Percentiles rank a stretch among this genome's conserved stretches.
These are phyloP conservation scores for Arthonia radiata DNA, from an alignment of 495 filamentous ascomycete species.

Conservation along the genomic window DNA sequence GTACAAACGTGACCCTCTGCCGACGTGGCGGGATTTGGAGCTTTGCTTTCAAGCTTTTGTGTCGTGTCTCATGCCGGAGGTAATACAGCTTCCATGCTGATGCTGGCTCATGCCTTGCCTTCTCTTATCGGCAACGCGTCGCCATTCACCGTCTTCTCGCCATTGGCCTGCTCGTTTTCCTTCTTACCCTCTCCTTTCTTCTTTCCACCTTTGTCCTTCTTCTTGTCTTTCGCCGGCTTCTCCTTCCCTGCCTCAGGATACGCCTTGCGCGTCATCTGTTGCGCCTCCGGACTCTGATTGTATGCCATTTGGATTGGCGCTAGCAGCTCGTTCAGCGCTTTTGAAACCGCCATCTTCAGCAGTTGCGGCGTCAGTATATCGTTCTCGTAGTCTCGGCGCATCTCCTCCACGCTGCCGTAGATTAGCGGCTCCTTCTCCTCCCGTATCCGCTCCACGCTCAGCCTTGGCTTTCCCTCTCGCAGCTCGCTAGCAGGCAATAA, in stretches of 20 bases:
- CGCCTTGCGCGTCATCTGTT: slow-evolving; percentile 52
- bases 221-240: slow-evolving; percentile 54
- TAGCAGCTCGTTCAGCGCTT: slow-evolving; percentile 43
- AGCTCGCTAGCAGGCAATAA: slow-evolving; percentile 43
- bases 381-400: slow-evolving; percentile 54
- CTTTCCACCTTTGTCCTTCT: slow-evolving; percentile 48
- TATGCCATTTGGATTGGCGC: slow-evolving; percentile 51
- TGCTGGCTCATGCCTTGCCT: too few relatives aligned
- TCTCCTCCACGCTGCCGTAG: slow-evolving; percentile 42
- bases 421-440: slow-evolving; percentile 24
- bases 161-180: slow-evolving; percentile 11
- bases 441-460: slow-evolving; percentile 24
- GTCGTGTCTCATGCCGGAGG: too few relatives aligned
- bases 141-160: slow-evolving; percentile 17
- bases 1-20: too few relatives aligned
- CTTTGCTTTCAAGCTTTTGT: too few relatives aligned
- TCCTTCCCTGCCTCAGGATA: slow-evolving; percentile 39
- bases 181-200: slow-evolving; percentile 12
- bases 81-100: too few relatives aligned
- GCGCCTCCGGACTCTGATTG: slow-evolving; percentile 49
- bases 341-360: slow-evolving; percentile 52
- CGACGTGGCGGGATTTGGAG: too few relatives aligned
- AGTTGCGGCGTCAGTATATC: slow-evolving; percentile 67
- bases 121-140: too few relatives aligned
- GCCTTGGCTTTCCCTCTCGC: slow-evolving; percentile 26